phyloP scores from a whole-genome alignment of 2,329 filamentous ascomycete genomes.

The Dactylellina drechsleri region DNA sequence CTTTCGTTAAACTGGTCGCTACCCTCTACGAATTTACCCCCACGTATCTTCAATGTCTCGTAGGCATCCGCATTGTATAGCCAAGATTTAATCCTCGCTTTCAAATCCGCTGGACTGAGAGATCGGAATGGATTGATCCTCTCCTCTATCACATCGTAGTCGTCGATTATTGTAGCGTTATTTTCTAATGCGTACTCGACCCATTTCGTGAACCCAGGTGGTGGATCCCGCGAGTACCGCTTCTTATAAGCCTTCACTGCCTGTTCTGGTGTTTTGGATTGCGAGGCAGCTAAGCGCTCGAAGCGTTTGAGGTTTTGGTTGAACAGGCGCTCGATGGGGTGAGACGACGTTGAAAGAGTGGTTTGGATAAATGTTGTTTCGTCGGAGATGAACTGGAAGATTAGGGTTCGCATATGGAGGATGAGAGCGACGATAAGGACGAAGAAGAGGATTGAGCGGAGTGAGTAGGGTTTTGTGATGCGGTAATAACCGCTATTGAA shows the following conservation, averaged over 20 bases:
- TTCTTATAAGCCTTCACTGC: constrained; percentile 61
- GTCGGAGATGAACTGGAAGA: constrained; percentile 29
- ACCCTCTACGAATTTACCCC: constrained; percentile 57
- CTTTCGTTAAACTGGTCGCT: constrained; percentile 32
- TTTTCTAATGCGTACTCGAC: constrained; percentile 63
- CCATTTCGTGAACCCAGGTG: constrained; percentile 65
- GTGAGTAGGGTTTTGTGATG: constrained; percentile 38
- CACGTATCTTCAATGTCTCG: constrained; percentile 59
- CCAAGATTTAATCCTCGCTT: constrained; percentile 28
- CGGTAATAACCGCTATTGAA: constrained; percentile 33
- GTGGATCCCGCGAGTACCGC: constrained; percentile 64
- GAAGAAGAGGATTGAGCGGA: constrained; percentile 34
- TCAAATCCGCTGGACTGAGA: constrained; percentile 34
- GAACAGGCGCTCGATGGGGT: constrained; percentile 43
- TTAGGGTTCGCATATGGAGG: constrained; percentile 21
- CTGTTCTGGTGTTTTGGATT: constrained; percentile 40
- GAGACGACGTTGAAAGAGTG: constrained; percentile 10
- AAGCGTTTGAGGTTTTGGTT: constrained; percentile 21
- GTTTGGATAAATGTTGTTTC: constrained; percentile 26
- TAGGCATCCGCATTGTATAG: constrained; percentile 25
- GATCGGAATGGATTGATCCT: constrained; percentile 63
- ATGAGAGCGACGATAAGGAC: constrained; percentile 27
- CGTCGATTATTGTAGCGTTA: constrained; percentile 65
- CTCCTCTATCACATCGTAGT: constrained; percentile 65
- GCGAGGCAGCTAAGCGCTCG: constrained; percentile 15